Conservation (phyloP, 164 flowering plant species). For the Santalum album region DNA sequence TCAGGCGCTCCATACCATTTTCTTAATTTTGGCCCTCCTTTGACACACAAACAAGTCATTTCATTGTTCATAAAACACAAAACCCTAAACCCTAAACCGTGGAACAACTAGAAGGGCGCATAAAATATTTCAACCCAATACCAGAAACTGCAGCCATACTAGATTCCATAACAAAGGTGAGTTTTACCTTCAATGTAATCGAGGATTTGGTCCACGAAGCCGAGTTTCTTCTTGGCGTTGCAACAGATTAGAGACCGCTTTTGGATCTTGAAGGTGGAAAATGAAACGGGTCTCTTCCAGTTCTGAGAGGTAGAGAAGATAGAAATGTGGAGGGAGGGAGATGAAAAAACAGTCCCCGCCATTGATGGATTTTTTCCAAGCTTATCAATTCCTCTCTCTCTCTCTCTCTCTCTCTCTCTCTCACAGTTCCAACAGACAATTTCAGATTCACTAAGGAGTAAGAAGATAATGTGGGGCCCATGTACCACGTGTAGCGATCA, state of each 20-base stretch:
- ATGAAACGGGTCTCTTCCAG: neutral
- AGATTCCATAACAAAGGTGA: too few relatives aligned
- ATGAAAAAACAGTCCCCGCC: conserved; percentile 12
- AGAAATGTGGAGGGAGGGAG: conserved; percentile 5
- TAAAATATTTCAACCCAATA: neutral
- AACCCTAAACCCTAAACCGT: too few relatives aligned
- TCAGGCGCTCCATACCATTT: conserved; percentile 98
- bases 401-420: too few relatives aligned
- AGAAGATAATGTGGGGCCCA: too few relatives aligned
- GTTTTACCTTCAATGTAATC: conserved; percentile 91
- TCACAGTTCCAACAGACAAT: too few relatives aligned
- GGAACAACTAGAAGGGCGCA: too few relatives aligned
- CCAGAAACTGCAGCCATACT: too few relatives aligned
- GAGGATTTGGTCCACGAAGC: conserved; percentile 77
- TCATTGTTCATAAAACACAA: too few relatives aligned
- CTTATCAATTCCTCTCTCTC: too few relatives aligned
- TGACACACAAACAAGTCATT: too few relatives aligned
- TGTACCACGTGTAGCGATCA: too few relatives aligned
- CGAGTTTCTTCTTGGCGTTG: conserved; percentile 60
- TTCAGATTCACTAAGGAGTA: too few relatives aligned
- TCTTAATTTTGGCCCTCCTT: conserved; percentile 94
- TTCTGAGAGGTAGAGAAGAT: conserved; percentile 7
- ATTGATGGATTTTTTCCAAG: conserved; percentile 7
- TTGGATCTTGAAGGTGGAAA: neutral
- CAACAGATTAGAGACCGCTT: conserved; percentile 27